phyloP scores from a whole-genome alignment of 345 rosid genomes.

The Microcos paniculata region DNA sequence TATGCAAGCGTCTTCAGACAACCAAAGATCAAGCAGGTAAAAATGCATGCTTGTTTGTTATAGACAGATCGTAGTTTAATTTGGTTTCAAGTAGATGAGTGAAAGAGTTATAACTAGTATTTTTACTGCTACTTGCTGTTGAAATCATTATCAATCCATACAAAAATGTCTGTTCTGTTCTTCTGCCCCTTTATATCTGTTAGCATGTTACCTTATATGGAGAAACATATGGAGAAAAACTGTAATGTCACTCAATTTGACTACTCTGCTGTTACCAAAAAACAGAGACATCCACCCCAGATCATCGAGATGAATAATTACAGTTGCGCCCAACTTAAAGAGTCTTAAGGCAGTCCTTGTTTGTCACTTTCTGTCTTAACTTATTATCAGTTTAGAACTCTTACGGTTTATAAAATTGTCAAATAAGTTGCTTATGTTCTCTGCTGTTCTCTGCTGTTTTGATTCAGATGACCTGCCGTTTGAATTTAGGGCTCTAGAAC shows the following conservation, averaged over 20 bases:
- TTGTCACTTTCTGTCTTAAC: conserved; percentile 1
- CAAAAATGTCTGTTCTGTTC: not conserved
- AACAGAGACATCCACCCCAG: not conserved
- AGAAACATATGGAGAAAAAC: not conserved
- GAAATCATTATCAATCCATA: not conserved
- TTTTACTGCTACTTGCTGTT: not conserved
- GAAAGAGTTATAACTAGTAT: not conserved
- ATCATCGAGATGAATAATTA: not conserved
- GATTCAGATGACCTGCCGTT: conserved; percentile 93
- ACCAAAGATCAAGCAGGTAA: conserved; percentile 65
- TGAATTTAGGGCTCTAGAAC: conserved; percentile 88
- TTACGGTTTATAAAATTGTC: not conserved
- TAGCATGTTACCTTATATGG: not conserved
- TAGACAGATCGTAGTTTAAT: not conserved
- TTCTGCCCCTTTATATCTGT: not conserved
- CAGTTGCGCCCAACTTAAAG: not conserved
- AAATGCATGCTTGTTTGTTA: not conserved
- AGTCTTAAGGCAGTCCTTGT: not conserved
- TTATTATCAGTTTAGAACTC: not conserved
- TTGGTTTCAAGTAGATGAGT: not conserved
- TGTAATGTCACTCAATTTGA: not conserved
- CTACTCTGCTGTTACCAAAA: not conserved
- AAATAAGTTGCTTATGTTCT: conserved; percentile 20
- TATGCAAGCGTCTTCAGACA: conserved; percentile 75
- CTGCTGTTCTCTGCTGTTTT: conserved; percentile 21